Conservation (phyloP, 2,329 filamentous ascomycete species). For the Cercospora sp. region DNA sequence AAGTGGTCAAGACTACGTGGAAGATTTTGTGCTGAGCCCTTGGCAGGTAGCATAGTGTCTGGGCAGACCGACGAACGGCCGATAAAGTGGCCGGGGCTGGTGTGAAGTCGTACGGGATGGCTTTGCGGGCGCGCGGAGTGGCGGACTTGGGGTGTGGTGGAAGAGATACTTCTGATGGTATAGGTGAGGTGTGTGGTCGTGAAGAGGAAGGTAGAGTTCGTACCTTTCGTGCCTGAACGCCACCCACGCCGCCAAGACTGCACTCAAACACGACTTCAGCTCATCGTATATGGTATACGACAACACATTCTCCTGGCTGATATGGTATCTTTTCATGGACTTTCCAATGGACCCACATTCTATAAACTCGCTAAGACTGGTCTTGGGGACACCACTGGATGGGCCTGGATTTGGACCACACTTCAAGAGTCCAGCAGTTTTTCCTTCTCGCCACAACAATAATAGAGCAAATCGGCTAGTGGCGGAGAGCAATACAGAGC, state of each 20-base stretch:
- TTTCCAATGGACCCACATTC: not conserved
- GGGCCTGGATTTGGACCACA: not conserved
- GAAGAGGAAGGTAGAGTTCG: not conserved
- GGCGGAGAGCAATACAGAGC: not conserved
- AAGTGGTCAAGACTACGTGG: slow-evolving; percentile 19
- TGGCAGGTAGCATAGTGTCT: slow-evolving; percentile 17
- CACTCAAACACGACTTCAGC: slow-evolving; percentile 2
- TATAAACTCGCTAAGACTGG: not conserved
- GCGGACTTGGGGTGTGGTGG: not conserved
- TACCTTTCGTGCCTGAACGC: not conserved
- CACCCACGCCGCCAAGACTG: not conserved
- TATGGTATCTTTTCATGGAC: not conserved
- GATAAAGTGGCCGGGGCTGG: slow-evolving; percentile 2
- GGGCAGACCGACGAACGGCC: slow-evolving; percentile 13
- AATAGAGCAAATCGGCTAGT: not conserved
- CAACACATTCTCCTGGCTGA: not conserved
- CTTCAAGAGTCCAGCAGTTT: not conserved
- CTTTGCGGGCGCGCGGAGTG: not conserved
- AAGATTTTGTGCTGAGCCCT: slow-evolving; percentile 14
- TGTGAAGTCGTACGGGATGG: not conserved
- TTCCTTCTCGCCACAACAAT: not conserved
- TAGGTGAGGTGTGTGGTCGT: not conserved
- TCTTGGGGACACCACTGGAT: not conserved
- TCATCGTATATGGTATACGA: not conserved
- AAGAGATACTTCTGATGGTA: not conserved